phyloP scores from a whole-genome alignment of 129 eudicot genomes.

The Tagetes patula region DNA sequence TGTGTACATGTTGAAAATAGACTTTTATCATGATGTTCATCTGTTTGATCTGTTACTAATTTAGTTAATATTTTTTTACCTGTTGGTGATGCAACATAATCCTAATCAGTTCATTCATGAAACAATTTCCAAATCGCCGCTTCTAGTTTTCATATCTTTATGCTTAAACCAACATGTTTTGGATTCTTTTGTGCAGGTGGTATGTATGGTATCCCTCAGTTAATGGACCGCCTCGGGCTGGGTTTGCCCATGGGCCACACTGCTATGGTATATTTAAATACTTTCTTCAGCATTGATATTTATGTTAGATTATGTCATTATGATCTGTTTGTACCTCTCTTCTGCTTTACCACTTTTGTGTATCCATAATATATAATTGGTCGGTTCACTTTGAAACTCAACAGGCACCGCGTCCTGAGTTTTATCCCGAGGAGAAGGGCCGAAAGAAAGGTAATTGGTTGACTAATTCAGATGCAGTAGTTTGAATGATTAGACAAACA shows the following conservation, averaged over 20 bases:
- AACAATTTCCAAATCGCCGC: background rate
- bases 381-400: conserved; percentile 10
- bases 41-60: background rate
- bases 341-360: background rate
- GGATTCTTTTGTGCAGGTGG: conserved; percentile 47
- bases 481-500: background rate
- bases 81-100: background rate
- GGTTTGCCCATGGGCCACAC: conserved; percentile 62
- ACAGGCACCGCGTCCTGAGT: conserved; percentile 82
- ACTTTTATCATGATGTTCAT: background rate
- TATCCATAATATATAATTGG: background rate
- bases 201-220: conserved; percentile 71
- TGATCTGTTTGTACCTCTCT: background rate
- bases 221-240: conserved; percentile 81
- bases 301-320: background rate
- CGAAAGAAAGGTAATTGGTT: conserved; percentile 45
- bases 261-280: conserved; percentile 50
- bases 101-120: background rate
- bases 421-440: conserved; percentile 61
- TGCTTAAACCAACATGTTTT: background rate
- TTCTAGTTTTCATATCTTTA: conserved; percentile 4
- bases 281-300: background rate
- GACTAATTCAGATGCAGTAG: background rate
- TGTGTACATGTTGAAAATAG: background rate
- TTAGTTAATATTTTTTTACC: background rate